These are phyloP conservation scores for Daldinia vernicosa DNA, from an alignment of 495 filamentous ascomycete genomes.

Conservation along the genomic window DNA sequence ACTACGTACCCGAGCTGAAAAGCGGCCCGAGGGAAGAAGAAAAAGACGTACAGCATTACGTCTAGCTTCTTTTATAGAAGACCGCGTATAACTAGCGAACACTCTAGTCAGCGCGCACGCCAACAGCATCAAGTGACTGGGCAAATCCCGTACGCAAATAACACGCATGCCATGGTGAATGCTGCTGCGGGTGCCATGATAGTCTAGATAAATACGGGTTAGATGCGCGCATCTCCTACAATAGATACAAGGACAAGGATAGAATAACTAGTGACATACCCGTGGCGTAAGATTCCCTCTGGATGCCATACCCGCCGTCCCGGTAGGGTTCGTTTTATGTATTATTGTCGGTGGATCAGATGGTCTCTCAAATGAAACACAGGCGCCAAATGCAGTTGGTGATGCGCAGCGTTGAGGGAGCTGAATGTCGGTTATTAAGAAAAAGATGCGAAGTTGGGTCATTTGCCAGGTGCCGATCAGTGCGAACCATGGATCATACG, in stretches of 20 bases:
- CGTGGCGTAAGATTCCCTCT: slow-evolving; percentile 36
- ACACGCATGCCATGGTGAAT: slow-evolving; percentile 58
- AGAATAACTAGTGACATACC: slow-evolving; percentile 16
- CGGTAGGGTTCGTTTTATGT: too few relatives aligned
- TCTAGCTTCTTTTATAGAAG: slow-evolving; percentile 55
- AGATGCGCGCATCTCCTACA: slow-evolving; percentile 14
- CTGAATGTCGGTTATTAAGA: background rate
- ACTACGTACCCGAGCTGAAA: background rate
- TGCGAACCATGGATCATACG: slow-evolving; percentile 22
- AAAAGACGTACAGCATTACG: slow-evolving; percentile 50
- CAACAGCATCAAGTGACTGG: background rate
- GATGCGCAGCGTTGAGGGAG: background rate
- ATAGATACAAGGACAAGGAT: background rate
- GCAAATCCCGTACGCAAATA: slow-evolving; percentile 47
- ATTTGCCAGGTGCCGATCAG: slow-evolving; percentile 13
- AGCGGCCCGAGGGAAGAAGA: background rate
- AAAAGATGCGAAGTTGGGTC: background rate
- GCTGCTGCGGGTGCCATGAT: slow-evolving; percentile 57
- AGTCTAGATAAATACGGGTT: slow-evolving; percentile 43
- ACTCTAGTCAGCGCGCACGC: slow-evolving; percentile 13
- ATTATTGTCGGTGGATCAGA: background rate
- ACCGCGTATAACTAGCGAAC: slow-evolving; percentile 50
- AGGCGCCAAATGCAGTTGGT: slow-evolving; percentile 1
- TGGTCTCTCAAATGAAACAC: background rate
- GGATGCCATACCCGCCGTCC: slow-evolving; percentile 17